Evolutionary conservation across 208 protist genomes (phyloP).

Genomic region (Leishmania martiniquensis): DNA sequence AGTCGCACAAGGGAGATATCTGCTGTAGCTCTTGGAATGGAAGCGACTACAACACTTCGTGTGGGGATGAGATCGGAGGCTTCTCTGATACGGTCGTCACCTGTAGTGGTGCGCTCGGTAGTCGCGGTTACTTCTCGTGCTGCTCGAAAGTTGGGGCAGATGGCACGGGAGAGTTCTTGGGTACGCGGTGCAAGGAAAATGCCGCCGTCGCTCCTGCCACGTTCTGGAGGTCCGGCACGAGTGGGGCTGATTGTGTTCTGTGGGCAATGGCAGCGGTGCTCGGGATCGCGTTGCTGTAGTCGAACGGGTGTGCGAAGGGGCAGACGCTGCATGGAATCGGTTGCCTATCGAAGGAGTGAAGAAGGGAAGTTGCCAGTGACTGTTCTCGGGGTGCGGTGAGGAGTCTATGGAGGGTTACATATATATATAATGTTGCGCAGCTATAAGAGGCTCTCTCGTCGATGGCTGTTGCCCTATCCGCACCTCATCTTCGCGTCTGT

Average conservation of each 20-base stretch:
- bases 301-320: too few species aligned
- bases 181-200: slow-evolving; percentile 11
- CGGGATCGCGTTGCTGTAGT: not conserved
- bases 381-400: too few species aligned
- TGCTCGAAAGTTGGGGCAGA: slow-evolving; percentile 16
- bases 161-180: slow-evolving; percentile 9
- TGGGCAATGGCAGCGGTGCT: slow-evolving; percentile 1
- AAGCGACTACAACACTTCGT: not conserved
- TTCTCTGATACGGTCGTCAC: slow-evolving; percentile 22
- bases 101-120: slow-evolving; percentile 26
- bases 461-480: too few species aligned
- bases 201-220: not conserved
- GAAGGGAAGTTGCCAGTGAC: too few species aligned
- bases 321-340: too few species aligned
- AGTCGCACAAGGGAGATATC: slow-evolving; percentile 10
- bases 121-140: slow-evolving; percentile 25
- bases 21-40: slow-evolving; percentile 19
- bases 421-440: too few species aligned
- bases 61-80: slow-evolving; percentile 15
- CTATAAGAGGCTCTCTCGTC: too few species aligned
- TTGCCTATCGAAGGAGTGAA: too few species aligned
- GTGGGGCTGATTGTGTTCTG: not conserved
- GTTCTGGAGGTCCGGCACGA: slow-evolving; percentile 3
- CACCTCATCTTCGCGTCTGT: too few species aligned
- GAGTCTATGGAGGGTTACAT: too few species aligned